Evolutionary conservation across 805 yeast species (phyloP), one percentile per base, ranked within the genome.

Genomic region (Saccharomyces mikatae): DNA sequence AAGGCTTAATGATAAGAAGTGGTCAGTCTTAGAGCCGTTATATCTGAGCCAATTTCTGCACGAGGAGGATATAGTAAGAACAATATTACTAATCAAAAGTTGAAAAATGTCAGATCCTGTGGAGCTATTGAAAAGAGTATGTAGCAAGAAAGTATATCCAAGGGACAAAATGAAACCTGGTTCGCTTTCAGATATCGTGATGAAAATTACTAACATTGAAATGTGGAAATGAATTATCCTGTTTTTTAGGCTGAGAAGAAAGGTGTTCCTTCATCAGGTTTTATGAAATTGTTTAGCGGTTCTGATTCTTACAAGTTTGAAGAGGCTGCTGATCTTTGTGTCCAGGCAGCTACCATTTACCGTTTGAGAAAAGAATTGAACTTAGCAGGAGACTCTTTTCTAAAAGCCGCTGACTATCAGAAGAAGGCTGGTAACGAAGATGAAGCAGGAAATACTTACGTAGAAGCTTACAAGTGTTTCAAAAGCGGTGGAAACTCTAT

Each of bases 281-380:
- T 87, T 57, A 80, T 91, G 60, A 79, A 81, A 57, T 64, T 86
- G 22, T 79, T 89, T 52, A 86, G 92, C 3, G 79, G 86, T 1
- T 77, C 86, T 9, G 77, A 79, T 32, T 73, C 83, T 2, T 77
- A 80, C 58, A 79, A 88, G 57, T 80, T 75, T 52, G 99, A 94
- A 67, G 99, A 94, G 59, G 98, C 99, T 3, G 85, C 91, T 2
- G 99, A 94, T 60, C 72, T 89, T 29, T 92, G 84, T 67, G 77
- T 86, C 24, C 95, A 91, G 70, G 99, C 99, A 1, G 99, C 95
- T n/a, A 94, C 92, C 65, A 78, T 82, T 29, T 94, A 83, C 74
- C 80, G 91, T 58, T 72, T 94, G 55, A 83, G 81, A 61, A 88
- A 87, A 64, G 87, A 89, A 65, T 79, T 80, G 60, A 72, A 76